Conservation (phyloP, 2,329 filamentous ascomycete species). For the Bipolaris gigantea region DNA sequence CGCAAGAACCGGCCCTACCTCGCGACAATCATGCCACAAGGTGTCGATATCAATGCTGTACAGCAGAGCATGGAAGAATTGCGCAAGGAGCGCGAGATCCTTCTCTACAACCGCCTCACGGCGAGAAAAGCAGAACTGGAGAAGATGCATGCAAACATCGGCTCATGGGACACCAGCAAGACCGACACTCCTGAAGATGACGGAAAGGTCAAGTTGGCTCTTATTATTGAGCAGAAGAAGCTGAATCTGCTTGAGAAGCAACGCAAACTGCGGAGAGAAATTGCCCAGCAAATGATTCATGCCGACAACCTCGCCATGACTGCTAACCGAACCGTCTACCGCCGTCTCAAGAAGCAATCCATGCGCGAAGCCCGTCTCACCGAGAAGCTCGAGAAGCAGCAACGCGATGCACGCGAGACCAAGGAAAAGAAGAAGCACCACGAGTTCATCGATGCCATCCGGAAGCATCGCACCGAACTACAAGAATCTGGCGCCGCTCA, state of each 20-base stretch:
- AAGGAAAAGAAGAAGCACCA: slow-evolving; percentile 97
- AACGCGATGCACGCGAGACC: slow-evolving; percentile 91
- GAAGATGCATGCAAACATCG: slow-evolving; percentile 79
- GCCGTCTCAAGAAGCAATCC: slow-evolving; percentile 95
- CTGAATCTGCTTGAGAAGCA: slow-evolving; percentile 87
- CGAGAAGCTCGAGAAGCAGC: slow-evolving; percentile 98
- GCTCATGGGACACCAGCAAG: slow-evolving; percentile 77
- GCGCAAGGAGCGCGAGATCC: slow-evolving; percentile 81
- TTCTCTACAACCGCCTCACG: slow-evolving; percentile 87
- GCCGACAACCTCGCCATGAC: slow-evolving; percentile 98
- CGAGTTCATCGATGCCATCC: slow-evolving; percentile 86
- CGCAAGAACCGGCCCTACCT: slow-evolving; percentile 78
- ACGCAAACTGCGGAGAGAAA: slow-evolving; percentile 78
- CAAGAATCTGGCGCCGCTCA: slow-evolving; percentile 67
- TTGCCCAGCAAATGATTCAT: slow-evolving; percentile 89
- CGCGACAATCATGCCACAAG: slow-evolving; percentile 84
- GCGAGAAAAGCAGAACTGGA: slow-evolving; percentile 84
- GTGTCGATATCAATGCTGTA: slow-evolving; percentile 75
- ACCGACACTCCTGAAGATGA: slow-evolving; percentile 71
- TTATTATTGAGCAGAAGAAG: slow-evolving; percentile 94
- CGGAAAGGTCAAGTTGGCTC: slow-evolving; percentile 78
- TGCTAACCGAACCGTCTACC: slow-evolving; percentile 86
- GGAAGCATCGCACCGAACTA: slow-evolving; percentile 79
- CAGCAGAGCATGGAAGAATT: slow-evolving; percentile 54
- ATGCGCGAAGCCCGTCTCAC: slow-evolving; percentile 94